Conservation (phyloP, 768 basidiomycete species). For the Kwoniella sp. region DNA sequence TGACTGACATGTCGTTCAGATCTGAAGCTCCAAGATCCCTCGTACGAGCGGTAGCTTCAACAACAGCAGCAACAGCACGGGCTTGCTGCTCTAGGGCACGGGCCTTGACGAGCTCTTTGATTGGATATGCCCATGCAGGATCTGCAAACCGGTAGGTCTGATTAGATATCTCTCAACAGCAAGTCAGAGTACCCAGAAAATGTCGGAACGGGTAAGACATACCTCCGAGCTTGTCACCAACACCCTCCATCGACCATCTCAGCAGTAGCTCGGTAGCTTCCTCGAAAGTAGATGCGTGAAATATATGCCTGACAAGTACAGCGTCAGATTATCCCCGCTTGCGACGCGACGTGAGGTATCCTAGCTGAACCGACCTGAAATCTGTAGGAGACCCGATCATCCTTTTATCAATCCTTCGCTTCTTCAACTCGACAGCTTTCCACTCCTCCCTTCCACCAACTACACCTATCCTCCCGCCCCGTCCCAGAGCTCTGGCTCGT, state of each 20-base stretch:
- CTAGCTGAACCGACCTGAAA: constrained; percentile 43
- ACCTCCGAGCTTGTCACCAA: constrained; percentile 54
- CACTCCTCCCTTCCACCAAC: constrained; percentile 21
- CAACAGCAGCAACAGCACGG: constrained; percentile 53
- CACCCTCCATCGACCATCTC: constrained; percentile 53
- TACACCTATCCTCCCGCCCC: constrained; percentile 15
- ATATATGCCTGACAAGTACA: constrained; percentile 42
- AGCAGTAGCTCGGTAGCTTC: constrained; percentile 54
- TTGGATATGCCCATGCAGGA: constrained; percentile 52
- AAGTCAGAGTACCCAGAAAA: too few species aligned
- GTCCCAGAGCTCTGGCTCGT: constrained; percentile 6
- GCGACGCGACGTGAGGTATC: background rate
- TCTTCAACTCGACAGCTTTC: constrained; percentile 24
- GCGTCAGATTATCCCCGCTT: constrained; percentile 6
- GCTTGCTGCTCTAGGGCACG: constrained; percentile 55
- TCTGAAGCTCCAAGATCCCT: constrained; percentile 19
- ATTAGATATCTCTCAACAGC: too few species aligned
- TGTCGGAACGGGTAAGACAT: constrained; percentile 18
- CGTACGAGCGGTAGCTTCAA: constrained; percentile 45
- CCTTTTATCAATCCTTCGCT: constrained; percentile 49
- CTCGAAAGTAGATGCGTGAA: constrained; percentile 51
- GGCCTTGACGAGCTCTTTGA: constrained; percentile 50
- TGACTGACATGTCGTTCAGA: constrained; percentile 30
- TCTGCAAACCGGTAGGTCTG: constrained; percentile 35
- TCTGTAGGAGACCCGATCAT: constrained; percentile 50